Evolutionary conservation across 2,329 filamentous ascomycete genomes (phyloP), one percentile per base, ranked within the genome.

Genomic region (Alternaria sp.): DNA sequence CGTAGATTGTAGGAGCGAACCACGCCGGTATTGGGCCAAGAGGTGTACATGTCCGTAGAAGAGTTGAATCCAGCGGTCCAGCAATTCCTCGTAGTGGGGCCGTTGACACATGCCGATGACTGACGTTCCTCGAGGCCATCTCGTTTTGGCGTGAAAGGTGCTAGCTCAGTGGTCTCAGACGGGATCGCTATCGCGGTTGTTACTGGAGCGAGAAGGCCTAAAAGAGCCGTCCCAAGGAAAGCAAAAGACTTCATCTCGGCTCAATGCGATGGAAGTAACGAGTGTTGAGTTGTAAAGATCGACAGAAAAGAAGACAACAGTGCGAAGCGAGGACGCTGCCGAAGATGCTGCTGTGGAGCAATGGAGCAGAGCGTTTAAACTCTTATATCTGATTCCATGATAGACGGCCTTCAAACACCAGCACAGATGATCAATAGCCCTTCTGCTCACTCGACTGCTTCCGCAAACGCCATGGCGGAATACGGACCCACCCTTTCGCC

Each of bases 1-100:
- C 71, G 67, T 4, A 82, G 64, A 23, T 77, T 70, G 69, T 82
- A 82, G 19, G 51, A 52, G 13, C 71, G 70, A 26, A 65, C 63
- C 8, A 59, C 70, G 1, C 81, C 81, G 6, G 79, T 81, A 21
- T 72, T 74, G 0, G 81, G 81, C 65, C 77, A 79, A 19, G 79
- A 79, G 4, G 59, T 65, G 55, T 83, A 82, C 67, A 80, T 79
- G 56, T 83, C 79, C 12, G 81, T 83, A 25, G 72, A 74, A 21
- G 80, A 75, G 57, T 77, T 66, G 36, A 69, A 83, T 4, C 81
- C 81, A 36, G 59, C 66, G 19, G 69, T 62, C 81, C 81, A 83
- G 62, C 81, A 83, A 15, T 73, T 67, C 56, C 81, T 73, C 12
- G 72, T 78, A 12, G 67, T 75, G 10, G 81, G 58, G 79, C 81